phyloP scores from a whole-genome alignment of 2,329 filamentous ascomycete species.

The Bretziella fagacearum region DNA sequence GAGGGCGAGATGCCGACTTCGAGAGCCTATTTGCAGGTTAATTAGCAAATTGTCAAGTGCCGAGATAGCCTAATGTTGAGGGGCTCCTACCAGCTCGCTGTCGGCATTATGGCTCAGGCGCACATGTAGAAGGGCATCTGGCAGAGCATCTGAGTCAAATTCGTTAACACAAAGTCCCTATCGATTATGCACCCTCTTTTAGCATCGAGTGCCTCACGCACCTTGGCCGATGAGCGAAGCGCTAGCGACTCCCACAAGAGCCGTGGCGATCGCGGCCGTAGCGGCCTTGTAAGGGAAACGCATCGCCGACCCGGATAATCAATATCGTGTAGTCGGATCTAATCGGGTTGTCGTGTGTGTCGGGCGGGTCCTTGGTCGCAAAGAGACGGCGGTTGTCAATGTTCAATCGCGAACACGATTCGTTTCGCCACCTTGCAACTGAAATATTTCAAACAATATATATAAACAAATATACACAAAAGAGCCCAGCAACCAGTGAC shows the following conservation, averaged over 20 bases:
- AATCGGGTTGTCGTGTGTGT: background rate
- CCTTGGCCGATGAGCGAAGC: background rate
- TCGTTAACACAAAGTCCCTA: too few relatives aligned
- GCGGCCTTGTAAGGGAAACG: slow-evolving; percentile 2
- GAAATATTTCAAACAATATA: too few relatives aligned
- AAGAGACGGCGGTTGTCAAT: too few relatives aligned
- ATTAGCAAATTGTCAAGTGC: background rate
- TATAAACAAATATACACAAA: too few relatives aligned
- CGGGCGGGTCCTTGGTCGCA: too few relatives aligned
- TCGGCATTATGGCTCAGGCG: slow-evolving; percentile 11
- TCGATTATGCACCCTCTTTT: too few relatives aligned
- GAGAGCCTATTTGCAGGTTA: slow-evolving; percentile 5
- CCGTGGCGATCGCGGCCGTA: background rate
- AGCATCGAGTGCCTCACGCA: background rate
- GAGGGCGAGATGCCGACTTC: slow-evolving; percentile 10
- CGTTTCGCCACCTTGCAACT: too few relatives aligned
- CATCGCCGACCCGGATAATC: background rate
- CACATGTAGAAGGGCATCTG: slow-evolving; percentile 15
- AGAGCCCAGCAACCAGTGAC: too few relatives aligned
- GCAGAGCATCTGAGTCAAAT: background rate
- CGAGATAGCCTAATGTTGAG: background rate
- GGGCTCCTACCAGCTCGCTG: slow-evolving; percentile 11
- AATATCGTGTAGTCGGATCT: background rate
- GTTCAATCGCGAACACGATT: too few relatives aligned
- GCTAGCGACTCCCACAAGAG: background rate